phyloP scores from a whole-genome alignment of 768 basidiomycete genomes.

The Chalciporus piperatus region DNA sequence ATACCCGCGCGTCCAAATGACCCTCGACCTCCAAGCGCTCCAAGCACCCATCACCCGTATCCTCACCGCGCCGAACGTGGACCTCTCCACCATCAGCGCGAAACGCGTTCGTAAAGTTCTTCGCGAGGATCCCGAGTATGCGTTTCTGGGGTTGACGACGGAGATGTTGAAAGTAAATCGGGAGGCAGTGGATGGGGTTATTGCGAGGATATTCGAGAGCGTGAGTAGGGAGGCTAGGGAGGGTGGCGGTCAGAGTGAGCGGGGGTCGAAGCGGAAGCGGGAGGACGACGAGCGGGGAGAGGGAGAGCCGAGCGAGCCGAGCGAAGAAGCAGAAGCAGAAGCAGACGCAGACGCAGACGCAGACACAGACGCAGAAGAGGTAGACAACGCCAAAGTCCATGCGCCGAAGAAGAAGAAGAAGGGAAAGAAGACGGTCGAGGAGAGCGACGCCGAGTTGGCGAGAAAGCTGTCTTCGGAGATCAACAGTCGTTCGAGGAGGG shows the following conservation, averaged over 20 bases:
- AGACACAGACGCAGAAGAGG: conserved; percentile 9
- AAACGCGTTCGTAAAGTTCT: conserved; percentile 84
- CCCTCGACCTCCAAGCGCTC: conserved; percentile 48
- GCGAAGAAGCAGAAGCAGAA: conserved; percentile 9
- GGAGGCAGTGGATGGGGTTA: conserved; percentile 64
- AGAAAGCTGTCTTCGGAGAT: conserved; percentile 69
- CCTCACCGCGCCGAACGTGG: conserved; percentile 71
- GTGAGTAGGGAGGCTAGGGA: conserved; percentile 41
- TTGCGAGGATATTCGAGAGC: conserved; percentile 60
- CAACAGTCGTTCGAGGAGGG: conserved; percentile 58
- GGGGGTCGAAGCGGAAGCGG: conserved; percentile 27
- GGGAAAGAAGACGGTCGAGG: conserved; percentile 46
- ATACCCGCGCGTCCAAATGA: neutral
- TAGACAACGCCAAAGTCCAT: conserved; percentile 19
- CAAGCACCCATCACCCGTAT: conserved; percentile 65
- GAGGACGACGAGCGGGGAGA: conserved; percentile 28
- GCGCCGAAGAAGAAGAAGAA: conserved; percentile 46
- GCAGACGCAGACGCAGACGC: too few species aligned
- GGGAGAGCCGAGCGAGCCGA: conserved; percentile 17
- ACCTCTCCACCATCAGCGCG: conserved; percentile 79
- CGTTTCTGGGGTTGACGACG: conserved; percentile 48
- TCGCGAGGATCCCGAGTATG: conserved; percentile 35
- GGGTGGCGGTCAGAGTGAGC: neutral
- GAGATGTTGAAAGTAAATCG: conserved; percentile 67
- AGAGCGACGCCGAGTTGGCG: conserved; percentile 69